Base-by-base conservation (phyloP, 192 early-diverging fungal genomes). In the Dimargaris cristalligena region DNA sequence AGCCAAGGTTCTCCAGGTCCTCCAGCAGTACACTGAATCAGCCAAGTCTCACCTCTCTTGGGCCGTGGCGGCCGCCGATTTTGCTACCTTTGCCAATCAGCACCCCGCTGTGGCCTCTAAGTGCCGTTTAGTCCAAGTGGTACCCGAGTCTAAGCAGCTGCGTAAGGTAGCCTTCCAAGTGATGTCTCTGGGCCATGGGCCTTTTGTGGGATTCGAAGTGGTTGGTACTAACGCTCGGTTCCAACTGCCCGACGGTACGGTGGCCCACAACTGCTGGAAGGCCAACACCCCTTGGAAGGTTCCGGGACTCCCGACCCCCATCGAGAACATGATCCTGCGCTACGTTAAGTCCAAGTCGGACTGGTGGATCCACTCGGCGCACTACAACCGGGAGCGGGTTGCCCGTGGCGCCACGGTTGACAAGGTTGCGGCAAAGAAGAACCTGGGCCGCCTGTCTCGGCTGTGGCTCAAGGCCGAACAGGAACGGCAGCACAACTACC, bases 341-440 rank as follows among this genome's bases (percentile, higher is more conserved):
- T 99, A 99, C 73, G 92, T 99, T 60, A 97, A 97, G 73, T 84
- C 91, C 56, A 99, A 99, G 75, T 92, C 96, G n/a, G 96, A 99
- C 74, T 99, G 96, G 96, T 99, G 96, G 96, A 97, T 91, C 1
- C 89, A 86, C 26, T 91, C 94, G 26, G 83, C 94, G 14, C 92
- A 99, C 76, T 99, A 96, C 72, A 99, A 95, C 75, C 87, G 96
- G 63, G 96, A 97, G 71, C 90, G 96, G 72, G 94, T 99, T 63
- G 85, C 91, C 46, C 85, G 94, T 58, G 96, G 96, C 63, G 94
- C 96, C 8, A 97, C 96, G 2, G 94, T 97, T 22, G 96, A 99
- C 71, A 99, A 99, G 74, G 94, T 91, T n/a, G 89, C 97, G 32
- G 90, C 88, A 62, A 90, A 92, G 65, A 96, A 96, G 79, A 99